These are phyloP conservation scores for Fusarium beomiforme DNA, from an alignment of 2,329 filamentous ascomycete genomes.

Conservation along the genomic window DNA sequence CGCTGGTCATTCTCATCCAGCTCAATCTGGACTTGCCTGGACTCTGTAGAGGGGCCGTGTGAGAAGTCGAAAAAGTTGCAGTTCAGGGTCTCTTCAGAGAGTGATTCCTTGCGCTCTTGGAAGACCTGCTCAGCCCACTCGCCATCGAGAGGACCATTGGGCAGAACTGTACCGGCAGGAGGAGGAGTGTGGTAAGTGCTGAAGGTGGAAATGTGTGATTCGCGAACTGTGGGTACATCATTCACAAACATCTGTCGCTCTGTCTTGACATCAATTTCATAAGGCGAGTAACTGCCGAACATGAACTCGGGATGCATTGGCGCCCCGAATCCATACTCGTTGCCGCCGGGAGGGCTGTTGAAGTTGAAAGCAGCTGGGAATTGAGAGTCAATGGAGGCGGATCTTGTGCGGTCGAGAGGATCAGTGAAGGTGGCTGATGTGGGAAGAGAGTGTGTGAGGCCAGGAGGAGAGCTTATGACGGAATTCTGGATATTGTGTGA, in stretches of 20 bases:
- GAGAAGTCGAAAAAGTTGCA: slow-evolving; percentile 87
- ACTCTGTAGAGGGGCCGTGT: slow-evolving; percentile 70
- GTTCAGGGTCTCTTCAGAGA: slow-evolving; percentile 72
- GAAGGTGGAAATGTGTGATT: slow-evolving; percentile 91
- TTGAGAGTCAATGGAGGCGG: slow-evolving; percentile 83
- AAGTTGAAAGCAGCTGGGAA: slow-evolving; percentile 78
- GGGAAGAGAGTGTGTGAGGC: slow-evolving; percentile 82
- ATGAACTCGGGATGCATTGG: slow-evolving; percentile 71
- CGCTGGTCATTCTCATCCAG: slow-evolving; percentile 89
- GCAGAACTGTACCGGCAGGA: slow-evolving; percentile 72
- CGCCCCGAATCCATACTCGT: slow-evolving; percentile 69
- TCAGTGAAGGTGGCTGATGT: slow-evolving; percentile 85
- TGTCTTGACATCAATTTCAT: slow-evolving; percentile 95
- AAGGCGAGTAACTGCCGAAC: slow-evolving; percentile 74
- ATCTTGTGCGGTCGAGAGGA: slow-evolving; percentile 76
- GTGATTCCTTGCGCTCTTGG: slow-evolving; percentile 67
- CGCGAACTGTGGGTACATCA: slow-evolving; percentile 83
- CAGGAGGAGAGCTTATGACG: slow-evolving; percentile 73
- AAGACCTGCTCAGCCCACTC: slow-evolving; percentile 65
- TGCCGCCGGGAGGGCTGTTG: slow-evolving; percentile 67
- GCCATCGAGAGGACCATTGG: slow-evolving; percentile 67
- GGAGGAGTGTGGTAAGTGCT: slow-evolving; percentile 88
- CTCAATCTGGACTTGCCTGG: slow-evolving; percentile 78
- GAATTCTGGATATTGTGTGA: slow-evolving; percentile 65
- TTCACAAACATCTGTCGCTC: slow-evolving; percentile 95